Evolutionary conservation across 2,329 filamentous ascomycete genomes (phyloP), one percentile per base, ranked within the genome.

Genomic region (Calonectria pseudoturangicola): DNA sequence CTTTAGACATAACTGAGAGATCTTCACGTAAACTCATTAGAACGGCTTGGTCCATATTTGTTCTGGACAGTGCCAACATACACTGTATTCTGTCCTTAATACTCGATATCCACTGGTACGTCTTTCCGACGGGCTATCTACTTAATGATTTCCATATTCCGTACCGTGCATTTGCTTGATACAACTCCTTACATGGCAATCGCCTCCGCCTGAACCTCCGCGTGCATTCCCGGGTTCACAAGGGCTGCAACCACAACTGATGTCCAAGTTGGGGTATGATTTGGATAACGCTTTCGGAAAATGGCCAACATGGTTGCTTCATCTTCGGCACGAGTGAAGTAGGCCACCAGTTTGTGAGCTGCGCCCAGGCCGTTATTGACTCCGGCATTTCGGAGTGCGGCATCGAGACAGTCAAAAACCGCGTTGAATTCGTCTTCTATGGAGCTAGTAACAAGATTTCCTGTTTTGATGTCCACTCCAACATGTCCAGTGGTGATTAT

Each of bases 141-240:
- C 21, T 21, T 21, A 21, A 21, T 21, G 1, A 21, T 45, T 18
- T 45, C 41, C 15, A 8, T 3, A 45, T 45, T 45, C 13, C 18
- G 41, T 18, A 45, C 8, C 41, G n/a, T 45, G 13, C 16, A 45
- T n/a, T 15, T 6, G 4, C 41, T 8, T 3, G 4, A 45, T 18
- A 12, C n/a, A 45, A n/a, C 15, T 15, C 41, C 8, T n/a, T n/a
- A 45, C 2, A 64, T 64, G 54, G 66, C 70, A 21, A 75, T 63
- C 15, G 66, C 73, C 58, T 76, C 75, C 2, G 71, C 75, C n/a
- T 74, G 75, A 16, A 76, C 54, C 68, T 76, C 75, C 1, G 51
- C 64, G 21, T 76, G 66, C 64, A 75, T 70, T n/a, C 69, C 72
- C 12, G 71, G 69, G n/a, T 75, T 75, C 47, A 76, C 67, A 12